phyloP scores from a whole-genome alignment of 257 asterid genomes.

The Nicotiana tabacum region DNA sequence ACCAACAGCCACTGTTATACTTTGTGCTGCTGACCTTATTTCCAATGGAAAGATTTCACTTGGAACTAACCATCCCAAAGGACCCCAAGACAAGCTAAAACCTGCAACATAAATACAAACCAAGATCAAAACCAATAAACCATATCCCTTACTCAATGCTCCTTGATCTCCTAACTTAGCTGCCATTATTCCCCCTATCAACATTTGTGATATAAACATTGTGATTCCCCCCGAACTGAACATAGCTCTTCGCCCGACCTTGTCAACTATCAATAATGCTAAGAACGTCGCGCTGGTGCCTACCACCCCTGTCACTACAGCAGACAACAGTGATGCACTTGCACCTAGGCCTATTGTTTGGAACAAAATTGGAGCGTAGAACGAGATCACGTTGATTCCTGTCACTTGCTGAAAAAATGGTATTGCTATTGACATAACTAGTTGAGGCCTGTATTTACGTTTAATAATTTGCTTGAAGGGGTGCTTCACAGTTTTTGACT shows the following conservation, averaged over 20 bases:
- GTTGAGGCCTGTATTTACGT: constrained; percentile 44
- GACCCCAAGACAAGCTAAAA: constrained; percentile 53
- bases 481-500: constrained; percentile 22
- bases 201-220: constrained; percentile 28
- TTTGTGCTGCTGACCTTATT: constrained; percentile 51
- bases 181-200: constrained; percentile 34
- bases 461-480: constrained; percentile 30
- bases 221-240: constrained; percentile 27
- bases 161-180: constrained; percentile 37
- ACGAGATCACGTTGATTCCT: constrained; percentile 53
- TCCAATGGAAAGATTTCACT: constrained; percentile 54
- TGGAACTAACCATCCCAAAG: constrained; percentile 43
- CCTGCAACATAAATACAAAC: constrained; percentile 35
- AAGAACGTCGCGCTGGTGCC: constrained; percentile 19
- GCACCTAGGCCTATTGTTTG: constrained; percentile 45
- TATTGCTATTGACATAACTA: constrained; percentile 49
- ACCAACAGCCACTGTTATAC: constrained; percentile 30
- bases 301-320: constrained; percentile 16
- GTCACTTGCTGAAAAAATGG: constrained; percentile 59
- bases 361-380: constrained; percentile 61
- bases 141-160: constrained; percentile 19
- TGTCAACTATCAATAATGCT: constrained; percentile 29
- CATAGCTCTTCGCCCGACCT: constrained; percentile 29
- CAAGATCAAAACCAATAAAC: constrained; percentile 20
- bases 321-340: constrained; percentile 38